Percentiles rank a stretch among this genome's conserved stretches.
phyloP scores from a whole-genome alignment of 83 land plant species.

The Isoetes engelmannii region DNA sequence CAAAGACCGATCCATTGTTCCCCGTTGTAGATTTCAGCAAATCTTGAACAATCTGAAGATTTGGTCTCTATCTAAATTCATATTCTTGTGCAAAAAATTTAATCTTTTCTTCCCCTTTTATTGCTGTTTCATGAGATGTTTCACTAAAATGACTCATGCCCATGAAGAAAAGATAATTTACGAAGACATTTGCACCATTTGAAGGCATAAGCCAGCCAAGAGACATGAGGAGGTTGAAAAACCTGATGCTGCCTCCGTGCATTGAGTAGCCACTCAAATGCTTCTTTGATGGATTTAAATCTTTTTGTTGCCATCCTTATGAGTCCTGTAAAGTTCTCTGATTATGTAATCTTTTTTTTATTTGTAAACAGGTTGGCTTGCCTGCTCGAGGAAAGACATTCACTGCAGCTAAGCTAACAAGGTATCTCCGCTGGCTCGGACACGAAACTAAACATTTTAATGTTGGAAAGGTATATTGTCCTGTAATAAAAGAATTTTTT shows the following conservation, averaged over 20 bases:
- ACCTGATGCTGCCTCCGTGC: background rate
- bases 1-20: too few species aligned
- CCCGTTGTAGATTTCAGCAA: too few species aligned
- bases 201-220: too few species aligned
- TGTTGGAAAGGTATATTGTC: constrained; percentile 79
- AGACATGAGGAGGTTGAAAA: background rate
- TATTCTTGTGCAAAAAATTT: too few species aligned
- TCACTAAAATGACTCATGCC: too few species aligned
- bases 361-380: constrained; percentile 62
- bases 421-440: constrained; percentile 98
- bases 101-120: too few species aligned
- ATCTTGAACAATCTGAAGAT: too few species aligned
- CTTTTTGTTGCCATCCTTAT: background rate
- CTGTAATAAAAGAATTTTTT: background rate
- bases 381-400: constrained; percentile 99
- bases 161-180: too few species aligned
- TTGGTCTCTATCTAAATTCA: too few species aligned
- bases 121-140: too few species aligned
- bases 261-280: background rate
- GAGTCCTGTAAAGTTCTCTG: too few species aligned
- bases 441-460: constrained; percentile 99
- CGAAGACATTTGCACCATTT: too few species aligned
- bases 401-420: constrained; percentile 94
- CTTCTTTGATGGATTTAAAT: background rate
- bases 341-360: background rate